phyloP scores from a whole-genome alignment of 176 grass and related monocot species.

The Neostapfia colusana region DNA sequence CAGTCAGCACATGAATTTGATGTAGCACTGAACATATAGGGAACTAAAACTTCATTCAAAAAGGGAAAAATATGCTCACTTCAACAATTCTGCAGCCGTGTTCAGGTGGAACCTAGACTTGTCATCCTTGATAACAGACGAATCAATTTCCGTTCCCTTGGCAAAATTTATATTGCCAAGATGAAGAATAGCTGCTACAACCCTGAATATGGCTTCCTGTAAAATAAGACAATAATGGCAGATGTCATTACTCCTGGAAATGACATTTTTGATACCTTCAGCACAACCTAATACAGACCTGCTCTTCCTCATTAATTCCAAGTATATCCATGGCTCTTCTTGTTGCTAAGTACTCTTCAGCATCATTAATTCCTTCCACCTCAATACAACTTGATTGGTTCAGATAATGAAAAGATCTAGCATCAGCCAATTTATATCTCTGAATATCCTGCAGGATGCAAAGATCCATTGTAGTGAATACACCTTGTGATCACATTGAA shows the following conservation, averaged over 20 bases:
- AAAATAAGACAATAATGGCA: slow-evolving; percentile 36
- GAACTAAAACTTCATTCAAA: slow-evolving; percentile 11
- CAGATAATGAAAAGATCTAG: slow-evolving; percentile 87
- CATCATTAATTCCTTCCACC: slow-evolving; percentile 92
- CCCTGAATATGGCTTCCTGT: slow-evolving; percentile 94
- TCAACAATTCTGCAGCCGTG: slow-evolving; percentile 76
- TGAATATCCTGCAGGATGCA: slow-evolving; percentile 60
- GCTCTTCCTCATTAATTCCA: slow-evolving; percentile 95
- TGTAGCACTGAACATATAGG: slow-evolving; percentile 25
- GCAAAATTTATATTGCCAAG: slow-evolving; percentile 98
- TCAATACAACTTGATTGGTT: slow-evolving; percentile 96
- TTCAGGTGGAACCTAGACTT: slow-evolving; percentile 91
- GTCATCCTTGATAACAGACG: slow-evolving; percentile 89
- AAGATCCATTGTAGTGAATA: slow-evolving; percentile 17
- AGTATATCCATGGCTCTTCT: slow-evolving; percentile 99
- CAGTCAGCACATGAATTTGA: slow-evolving; percentile 33
- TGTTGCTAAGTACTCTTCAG: slow-evolving; percentile 96
- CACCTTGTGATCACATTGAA: slow-evolving; percentile 22
- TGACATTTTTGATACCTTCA: slow-evolving; percentile 35
- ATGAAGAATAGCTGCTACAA: slow-evolving; percentile 97
- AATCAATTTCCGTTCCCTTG: slow-evolving; percentile 93
- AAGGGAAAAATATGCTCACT: slow-evolving; percentile 56
- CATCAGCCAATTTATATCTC: slow-evolving; percentile 72
- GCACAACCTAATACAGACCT: slow-evolving; percentile 50
- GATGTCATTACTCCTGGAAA: slow-evolving; percentile 28